Base-by-base conservation (phyloP, 139 green algal genomes). In the Chlorella vulgaris region DNA sequence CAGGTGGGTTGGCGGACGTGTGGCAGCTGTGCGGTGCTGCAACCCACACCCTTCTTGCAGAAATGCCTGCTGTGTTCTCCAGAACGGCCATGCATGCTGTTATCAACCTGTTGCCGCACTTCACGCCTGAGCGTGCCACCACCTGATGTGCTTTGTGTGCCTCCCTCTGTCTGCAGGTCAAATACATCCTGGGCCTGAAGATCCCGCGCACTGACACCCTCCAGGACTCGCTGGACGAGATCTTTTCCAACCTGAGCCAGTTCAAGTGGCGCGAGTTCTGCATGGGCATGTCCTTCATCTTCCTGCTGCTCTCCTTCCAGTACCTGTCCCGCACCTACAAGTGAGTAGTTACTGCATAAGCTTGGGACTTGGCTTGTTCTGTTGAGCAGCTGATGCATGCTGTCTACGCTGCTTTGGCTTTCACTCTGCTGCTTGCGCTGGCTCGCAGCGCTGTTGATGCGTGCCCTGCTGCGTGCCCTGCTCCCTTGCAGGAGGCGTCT, bases 221-320 rank as follows among this genome's bases (percentile, higher is more conserved):
- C 0, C 68, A 86, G 10, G 55, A 79, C 43, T 68, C 83, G 29
- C 75, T 91, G 69, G 21, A 71, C 15, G 58, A 83, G 31, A 78
- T 91, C 35, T 77, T 91, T 26, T 36, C 47, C 47, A 74, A 68
- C 31, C 39, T 84, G 0, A 13, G 36, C 33, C 15, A 47, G 2
- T 89, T 89, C 50, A 69, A 75, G 47, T 89, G 85, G 81, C 42
- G 73, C 35, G 85, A 89, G 80, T 84, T 91, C 42, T 69, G 76
- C 29, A 93, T 92, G 89, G 87, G 87, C 47, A 68, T 87, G 51
- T 35, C 50, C 31, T 93, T 85, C 69, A 62, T 93, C 24, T 38
- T 83, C 81, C 74, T 93, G 19, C 84, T 93, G 7, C 33, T 91
- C 1, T 28, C 68, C 39, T 83, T 88, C 50, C 36, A 66, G 31